phyloP scores from a whole-genome alignment of 805 yeast genomes.

The Grigorovia yakushimaensis region DNA sequence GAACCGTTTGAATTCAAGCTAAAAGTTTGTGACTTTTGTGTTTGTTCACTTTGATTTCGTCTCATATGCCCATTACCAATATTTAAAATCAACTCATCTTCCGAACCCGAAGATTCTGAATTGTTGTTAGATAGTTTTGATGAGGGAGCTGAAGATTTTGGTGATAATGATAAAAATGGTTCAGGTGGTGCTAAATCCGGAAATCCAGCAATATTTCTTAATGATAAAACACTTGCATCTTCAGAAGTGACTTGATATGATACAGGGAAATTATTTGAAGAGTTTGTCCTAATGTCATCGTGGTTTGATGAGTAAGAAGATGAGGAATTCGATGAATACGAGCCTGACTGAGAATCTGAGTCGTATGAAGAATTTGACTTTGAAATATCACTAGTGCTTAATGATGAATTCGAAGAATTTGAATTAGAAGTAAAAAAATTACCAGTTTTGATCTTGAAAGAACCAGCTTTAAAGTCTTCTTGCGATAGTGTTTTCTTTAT shows the following conservation, averaged over 20 bases:
- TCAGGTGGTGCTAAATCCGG: neutral
- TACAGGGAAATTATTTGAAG: neutral
- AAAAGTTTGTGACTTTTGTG: neutral
- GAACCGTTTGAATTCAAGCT: neutral
- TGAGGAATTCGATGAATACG: neutral
- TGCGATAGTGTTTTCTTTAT: neutral
- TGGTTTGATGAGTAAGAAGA: neutral
- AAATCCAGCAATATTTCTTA: constrained; percentile 11
- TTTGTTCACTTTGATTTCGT: constrained; percentile 6
- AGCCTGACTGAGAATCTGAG: neutral
- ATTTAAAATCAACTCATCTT: constrained; percentile 16
- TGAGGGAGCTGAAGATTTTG: neutral
- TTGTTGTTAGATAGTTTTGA: neutral
- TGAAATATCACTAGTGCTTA: neutral
- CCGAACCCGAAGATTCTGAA: constrained; percentile 4
- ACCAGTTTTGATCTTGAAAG: neutral
- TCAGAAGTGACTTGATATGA: constrained; percentile 17
- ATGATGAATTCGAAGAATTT: neutral
- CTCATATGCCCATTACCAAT: constrained; percentile 15
- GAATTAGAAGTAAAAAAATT: neutral
- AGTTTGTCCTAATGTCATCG: neutral
- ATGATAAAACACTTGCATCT: constrained; percentile 17
- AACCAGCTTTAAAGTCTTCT: neutral
- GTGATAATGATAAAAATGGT: neutral
- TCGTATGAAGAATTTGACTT: neutral